Evolutionary conservation across 2,329 filamentous ascomycete species (phyloP).

Genomic region (Calonectria leucothoes): DNA sequence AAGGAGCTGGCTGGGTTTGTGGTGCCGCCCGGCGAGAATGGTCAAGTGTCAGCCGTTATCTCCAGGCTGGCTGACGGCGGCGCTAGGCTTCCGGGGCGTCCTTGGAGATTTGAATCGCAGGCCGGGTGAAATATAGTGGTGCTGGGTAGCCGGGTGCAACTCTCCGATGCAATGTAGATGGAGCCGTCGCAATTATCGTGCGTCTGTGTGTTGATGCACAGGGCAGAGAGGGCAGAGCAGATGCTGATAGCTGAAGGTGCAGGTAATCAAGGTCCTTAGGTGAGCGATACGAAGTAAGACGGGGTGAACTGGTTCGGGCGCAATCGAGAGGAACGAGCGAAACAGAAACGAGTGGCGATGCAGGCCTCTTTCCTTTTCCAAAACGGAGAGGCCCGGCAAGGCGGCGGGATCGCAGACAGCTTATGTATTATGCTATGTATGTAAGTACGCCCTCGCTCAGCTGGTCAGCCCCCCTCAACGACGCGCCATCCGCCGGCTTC

Average conservation of each 20-base stretch:
- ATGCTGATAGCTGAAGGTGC: neutral
- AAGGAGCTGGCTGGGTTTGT: neutral
- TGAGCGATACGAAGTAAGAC: neutral
- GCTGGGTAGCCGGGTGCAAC: conserved; percentile 7
- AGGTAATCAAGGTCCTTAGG: conserved; percentile 6
- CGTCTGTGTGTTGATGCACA: neutral
- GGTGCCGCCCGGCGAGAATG: conserved; percentile 8
- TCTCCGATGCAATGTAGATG: conserved; percentile 5
- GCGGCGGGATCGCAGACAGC: conserved; percentile 12
- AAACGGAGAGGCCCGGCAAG: neutral
- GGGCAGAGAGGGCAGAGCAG: neutral
- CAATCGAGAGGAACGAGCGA: conserved; percentile 7
- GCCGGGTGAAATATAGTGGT: conserved; percentile 7
- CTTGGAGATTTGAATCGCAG: conserved; percentile 13
- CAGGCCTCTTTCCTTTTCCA: conserved; percentile 4
- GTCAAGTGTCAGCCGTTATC: conserved; percentile 16
- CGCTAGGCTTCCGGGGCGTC: neutral
- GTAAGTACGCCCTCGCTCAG: conserved; percentile 3
- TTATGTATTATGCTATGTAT: conserved; percentile 18
- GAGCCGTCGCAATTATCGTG: conserved; percentile 15
- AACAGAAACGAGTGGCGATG: conserved; percentile 18
- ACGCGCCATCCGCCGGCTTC: neutral
- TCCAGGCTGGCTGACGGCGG: neutral
- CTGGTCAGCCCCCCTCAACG: conserved; percentile 1
- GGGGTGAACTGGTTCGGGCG: neutral